Evolutionary conservation across 768 basidiomycete species (phyloP).

Genomic region (Russula foetens): DNA sequence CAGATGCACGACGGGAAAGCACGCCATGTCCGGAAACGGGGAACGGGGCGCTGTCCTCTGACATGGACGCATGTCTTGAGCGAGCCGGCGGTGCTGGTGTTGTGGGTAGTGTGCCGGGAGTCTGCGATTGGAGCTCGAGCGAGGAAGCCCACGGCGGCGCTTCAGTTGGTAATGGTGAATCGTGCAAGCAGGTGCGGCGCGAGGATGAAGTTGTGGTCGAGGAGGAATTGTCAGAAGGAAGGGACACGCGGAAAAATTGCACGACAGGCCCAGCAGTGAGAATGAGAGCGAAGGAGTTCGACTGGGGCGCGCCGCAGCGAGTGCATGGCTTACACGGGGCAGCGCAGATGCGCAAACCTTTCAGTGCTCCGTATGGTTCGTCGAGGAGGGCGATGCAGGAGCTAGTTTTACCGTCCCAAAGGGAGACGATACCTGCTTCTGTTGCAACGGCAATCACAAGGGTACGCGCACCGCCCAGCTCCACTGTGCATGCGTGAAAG

Average conservation of each 20-base stretch:
- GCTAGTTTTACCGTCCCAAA: constrained; percentile 67
- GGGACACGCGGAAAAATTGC: constrained; percentile 54
- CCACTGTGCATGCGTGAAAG: constrained; percentile 45
- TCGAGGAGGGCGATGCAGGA: constrained; percentile 58
- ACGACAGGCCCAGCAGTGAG: constrained; percentile 60
- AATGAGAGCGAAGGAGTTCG: constrained; percentile 57
- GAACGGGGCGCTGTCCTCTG: constrained; percentile 48
- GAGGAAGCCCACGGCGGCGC: constrained; percentile 36
- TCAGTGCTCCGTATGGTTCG: constrained; percentile 49
- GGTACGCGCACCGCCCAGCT: constrained; percentile 41
- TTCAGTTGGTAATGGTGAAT: constrained; percentile 33
- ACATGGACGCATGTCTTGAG: constrained; percentile 39
- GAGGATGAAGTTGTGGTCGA: constrained; percentile 30
- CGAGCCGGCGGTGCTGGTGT: constrained; percentile 38
- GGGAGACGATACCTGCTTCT: constrained; percentile 55
- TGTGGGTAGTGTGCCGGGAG: constrained; percentile 45
- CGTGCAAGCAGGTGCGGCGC: constrained; percentile 58
- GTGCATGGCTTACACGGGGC: constrained; percentile 50
- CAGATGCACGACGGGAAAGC: constrained; percentile 64
- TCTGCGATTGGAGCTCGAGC: constrained; percentile 52
- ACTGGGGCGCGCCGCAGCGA: constrained; percentile 59
- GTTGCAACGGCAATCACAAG: constrained; percentile 56
- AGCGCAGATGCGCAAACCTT: constrained; percentile 51
- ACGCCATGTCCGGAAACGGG: constrained; percentile 78
- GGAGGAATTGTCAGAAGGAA: constrained; percentile 35